phyloP scores from a whole-genome alignment of 345 rosid species.

The Physaria fendleri region DNA sequence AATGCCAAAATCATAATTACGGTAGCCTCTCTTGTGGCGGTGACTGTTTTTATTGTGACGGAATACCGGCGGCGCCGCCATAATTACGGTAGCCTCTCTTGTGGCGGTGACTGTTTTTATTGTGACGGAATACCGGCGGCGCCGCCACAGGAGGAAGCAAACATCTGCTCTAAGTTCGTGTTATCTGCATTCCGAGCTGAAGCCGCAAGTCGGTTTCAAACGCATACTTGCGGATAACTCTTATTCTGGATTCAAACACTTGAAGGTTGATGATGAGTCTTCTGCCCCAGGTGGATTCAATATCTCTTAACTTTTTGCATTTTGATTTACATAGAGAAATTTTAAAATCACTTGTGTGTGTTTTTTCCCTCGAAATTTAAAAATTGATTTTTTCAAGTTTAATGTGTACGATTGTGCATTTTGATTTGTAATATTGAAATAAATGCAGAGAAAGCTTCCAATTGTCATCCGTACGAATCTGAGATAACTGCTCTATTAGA shows the following conservation, averaged over 20 bases:
- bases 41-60: conserved; percentile 39
- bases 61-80: conserved; percentile 37
- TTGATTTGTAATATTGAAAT: neutral
- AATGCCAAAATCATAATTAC: conserved; percentile 41
- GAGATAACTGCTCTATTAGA: conserved; percentile 54
- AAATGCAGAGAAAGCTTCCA: conserved; percentile 40
- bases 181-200: conserved; percentile 59
- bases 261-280: conserved; percentile 31
- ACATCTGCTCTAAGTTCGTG: conserved; percentile 36
- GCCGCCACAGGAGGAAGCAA: conserved; percentile 35
- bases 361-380: neutral
- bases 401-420: neutral
- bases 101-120: conserved; percentile 45
- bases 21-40: conserved; percentile 44
- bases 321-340: neutral
- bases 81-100: conserved; percentile 44
- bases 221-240: conserved; percentile 81
- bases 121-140: conserved; percentile 34
- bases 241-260: conserved; percentile 70
- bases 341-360: neutral
- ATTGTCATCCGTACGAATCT: conserved; percentile 55
- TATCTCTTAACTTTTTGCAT: conserved; percentile 7
- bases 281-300: conserved; percentile 12
- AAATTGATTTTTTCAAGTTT: neutral
- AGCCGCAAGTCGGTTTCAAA: conserved; percentile 67